Evolutionary conservation across 2,329 filamentous ascomycete species (phyloP), one percentile per base, ranked within the genome.

Genomic region (Cordyceps javanica): DNA sequence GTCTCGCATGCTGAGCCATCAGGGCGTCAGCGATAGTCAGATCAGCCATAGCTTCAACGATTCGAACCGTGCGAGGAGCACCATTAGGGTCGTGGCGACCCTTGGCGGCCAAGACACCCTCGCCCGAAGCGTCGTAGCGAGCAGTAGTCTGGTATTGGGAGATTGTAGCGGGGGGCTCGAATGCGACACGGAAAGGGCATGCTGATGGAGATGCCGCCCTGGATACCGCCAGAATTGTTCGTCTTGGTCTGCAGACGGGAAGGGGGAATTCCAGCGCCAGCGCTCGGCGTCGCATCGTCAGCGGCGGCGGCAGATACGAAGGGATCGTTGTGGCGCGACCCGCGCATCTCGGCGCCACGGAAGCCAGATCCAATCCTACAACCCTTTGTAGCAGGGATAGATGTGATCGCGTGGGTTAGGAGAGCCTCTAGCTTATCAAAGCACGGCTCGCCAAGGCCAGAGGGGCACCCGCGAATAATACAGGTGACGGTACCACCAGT

Each of bases 301-400:
- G 38, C 34, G 66, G 80, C 63, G 26, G 23, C 9, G 28, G 1
- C 38, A 11, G 38, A 45, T 19, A 46, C 41, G 21, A 55, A 45
- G 10, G 89, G 79, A 72, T 97, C 93, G 71, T 97, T 97, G 82
- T 97, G 92, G 56, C 81, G 81, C n/a, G 89, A 94, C 23, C 94
- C 93, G 2, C 88, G 88, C 39, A 97, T 82, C 70, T 92, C 88
- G 67, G 88, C 89, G 59, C 94, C 93, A 52, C 81, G 86, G 72
- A 97, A 97, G 13, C 94, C 94, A 55, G 90, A 96, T 56, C 94
- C 94, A 63, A 97, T 87, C 71, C 97, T 93, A 69, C 97, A 97
- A 55, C 89, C 93, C 77, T 97, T 99, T 38, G 89, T 93, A 3
- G 94, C 91, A 5, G 94, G 94, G 66, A 97, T 96, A 70, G 86